Base-by-base conservation (phyloP, 1,139 yeast genomes). In the Kurtzmaniella quercitrusa region DNA sequence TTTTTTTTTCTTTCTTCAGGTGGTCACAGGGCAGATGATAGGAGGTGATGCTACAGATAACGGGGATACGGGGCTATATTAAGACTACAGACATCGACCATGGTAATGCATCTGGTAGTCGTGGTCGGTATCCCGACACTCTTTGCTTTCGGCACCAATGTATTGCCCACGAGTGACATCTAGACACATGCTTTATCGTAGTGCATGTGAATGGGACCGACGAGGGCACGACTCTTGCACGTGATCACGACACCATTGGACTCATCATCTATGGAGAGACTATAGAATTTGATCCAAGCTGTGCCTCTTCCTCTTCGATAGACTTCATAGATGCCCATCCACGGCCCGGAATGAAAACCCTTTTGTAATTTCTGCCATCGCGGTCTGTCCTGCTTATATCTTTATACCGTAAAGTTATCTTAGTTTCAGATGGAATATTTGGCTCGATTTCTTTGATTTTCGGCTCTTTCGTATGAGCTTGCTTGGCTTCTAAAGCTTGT, bases 331-430 rank as follows among this genome's bases (percentile, higher is more conserved):
- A 47, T 1, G 74, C 64, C 85, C 85, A 79, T 0, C 84, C 84
- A 40, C 77, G 57, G 2, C 73, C 73, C 1, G 81, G 82, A 19
- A 79, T 60, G 48, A 73, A 75, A 5, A 79, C 54, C 29, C 84
- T 58, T 37, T 77, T 66, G 46, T 69, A 72, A 3, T 56, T 63
- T 37, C 60, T 63, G 0, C 74, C 75, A 19, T 60, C 58, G 25
- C 56, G 55, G 44, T 65, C 70, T 11, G 41, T 43, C 34, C 45
- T 50, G 9, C 39, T 33, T 51, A 62, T 43, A 54, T 55, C 54
- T 49, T 47, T 38, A 51, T 54, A 39, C 48, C 58, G 25, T 54
- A 60, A 27, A 27, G 31, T 27, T n/a, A 27, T 27, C 14, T 27
- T 10, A 27, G 31, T 10, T 56, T 40, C 19, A 34, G 21, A 17